Conservation (phyloP, 164 flowering plant genomes). For the Vitis riparia region DNA sequence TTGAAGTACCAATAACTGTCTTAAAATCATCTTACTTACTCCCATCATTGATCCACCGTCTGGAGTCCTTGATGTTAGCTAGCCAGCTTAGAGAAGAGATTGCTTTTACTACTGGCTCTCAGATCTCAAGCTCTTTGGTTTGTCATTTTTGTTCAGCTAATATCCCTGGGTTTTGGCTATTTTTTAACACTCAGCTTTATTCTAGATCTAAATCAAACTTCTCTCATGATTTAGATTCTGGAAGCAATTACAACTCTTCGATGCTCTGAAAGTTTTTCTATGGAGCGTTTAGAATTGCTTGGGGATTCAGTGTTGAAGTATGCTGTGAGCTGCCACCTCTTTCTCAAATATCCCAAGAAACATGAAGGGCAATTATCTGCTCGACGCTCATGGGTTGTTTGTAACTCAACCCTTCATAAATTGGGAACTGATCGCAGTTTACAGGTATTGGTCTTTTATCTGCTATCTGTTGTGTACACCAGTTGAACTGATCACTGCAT, state of each 20-base stretch:
- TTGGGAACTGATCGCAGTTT: slow-evolving; percentile 59
- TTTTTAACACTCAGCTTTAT: neutral
- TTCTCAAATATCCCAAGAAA: slow-evolving; percentile 64
- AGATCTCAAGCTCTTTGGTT: slow-evolving; percentile 72
- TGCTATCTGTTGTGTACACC: neutral
- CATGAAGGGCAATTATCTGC: slow-evolving; percentile 82
- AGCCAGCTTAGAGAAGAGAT: slow-evolving; percentile 84
- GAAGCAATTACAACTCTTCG: slow-evolving; percentile 87
- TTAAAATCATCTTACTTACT: slow-evolving; percentile 69
- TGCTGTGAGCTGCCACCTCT: slow-evolving; percentile 78
- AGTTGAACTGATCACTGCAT: neutral
- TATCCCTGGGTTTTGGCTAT: neutral
- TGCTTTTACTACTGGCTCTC: slow-evolving; percentile 26
- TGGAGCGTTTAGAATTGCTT: slow-evolving; percentile 93
- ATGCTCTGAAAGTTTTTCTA: slow-evolving; percentile 78
- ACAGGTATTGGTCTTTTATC: slow-evolving; percentile 50
- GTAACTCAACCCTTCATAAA: slow-evolving; percentile 73
- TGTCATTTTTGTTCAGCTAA: slow-evolving; percentile 16
- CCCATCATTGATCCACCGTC: slow-evolving; percentile 89
- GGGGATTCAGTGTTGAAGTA: slow-evolving; percentile 95
- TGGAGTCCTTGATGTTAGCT: slow-evolving; percentile 88
- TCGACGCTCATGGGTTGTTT: slow-evolving; percentile 50
- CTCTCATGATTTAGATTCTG: slow-evolving; percentile 50
- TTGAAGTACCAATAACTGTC: slow-evolving; percentile 44
- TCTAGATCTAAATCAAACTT: neutral